Conservation (phyloP, 148 eudicot genomes). For the Persicaria maculosa region DNA sequence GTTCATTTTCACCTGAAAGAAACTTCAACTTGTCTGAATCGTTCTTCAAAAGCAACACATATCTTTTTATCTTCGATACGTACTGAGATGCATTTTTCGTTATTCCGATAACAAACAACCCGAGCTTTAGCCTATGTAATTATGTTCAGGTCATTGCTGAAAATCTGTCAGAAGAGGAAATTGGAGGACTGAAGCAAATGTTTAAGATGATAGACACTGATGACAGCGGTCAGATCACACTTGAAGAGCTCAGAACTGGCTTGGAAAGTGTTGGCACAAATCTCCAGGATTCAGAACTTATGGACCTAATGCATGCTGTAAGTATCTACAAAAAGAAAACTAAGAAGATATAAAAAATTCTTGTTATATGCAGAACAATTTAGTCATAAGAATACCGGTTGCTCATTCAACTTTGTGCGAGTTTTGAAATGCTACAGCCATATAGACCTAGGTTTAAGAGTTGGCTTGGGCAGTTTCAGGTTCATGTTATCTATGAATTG, state of each 20-base stretch:
- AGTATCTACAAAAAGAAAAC: slow-evolving; percentile 13
- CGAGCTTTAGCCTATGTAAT: not conserved
- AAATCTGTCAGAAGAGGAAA: slow-evolving; percentile 71
- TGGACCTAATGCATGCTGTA: slow-evolving; percentile 61
- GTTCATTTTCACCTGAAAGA: no score
- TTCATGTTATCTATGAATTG: no score
- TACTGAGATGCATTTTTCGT: not conserved
- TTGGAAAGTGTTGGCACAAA: slow-evolving; percentile 68
- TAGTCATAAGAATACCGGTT: not conserved
- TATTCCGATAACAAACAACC: not conserved
- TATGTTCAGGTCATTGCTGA: slow-evolving; percentile 65
- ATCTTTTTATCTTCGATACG: no score
- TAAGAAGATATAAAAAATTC: not conserved
- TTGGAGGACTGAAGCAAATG: slow-evolving; percentile 71
- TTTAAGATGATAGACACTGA: slow-evolving; percentile 75
- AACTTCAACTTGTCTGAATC: no score
- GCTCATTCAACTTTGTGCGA: not conserved
- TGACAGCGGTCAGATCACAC: slow-evolving; percentile 64
- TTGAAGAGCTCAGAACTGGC: slow-evolving; percentile 65
- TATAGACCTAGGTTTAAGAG: no score
- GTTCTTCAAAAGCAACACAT: no score
- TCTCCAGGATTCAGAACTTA: slow-evolving; percentile 59
- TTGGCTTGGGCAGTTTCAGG: no score
- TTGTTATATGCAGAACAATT: not conserved
- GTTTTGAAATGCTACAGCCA: no score